Evolutionary conservation across 768 basidiomycete species (phyloP).

Genomic region (Phanerodontia chrysosporium): DNA sequence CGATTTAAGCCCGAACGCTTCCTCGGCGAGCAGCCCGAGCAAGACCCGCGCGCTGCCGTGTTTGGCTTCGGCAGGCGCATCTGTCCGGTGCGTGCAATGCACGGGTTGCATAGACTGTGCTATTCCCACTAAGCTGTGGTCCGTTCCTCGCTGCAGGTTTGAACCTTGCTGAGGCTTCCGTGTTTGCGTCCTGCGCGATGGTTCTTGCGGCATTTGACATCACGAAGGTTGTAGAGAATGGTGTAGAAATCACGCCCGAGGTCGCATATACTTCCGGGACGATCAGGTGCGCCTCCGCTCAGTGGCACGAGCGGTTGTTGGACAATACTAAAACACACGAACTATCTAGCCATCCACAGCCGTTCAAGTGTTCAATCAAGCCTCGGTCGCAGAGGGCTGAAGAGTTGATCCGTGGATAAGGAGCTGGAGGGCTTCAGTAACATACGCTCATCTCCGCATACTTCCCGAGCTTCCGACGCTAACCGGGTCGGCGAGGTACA

Average conservation of each 20-base stretch:
- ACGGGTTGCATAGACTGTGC: not conserved
- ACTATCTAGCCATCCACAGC: slow-evolving; percentile 6
- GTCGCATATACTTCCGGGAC: slow-evolving; percentile 14
- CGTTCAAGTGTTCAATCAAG: slow-evolving; percentile 5
- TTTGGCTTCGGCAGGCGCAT: slow-evolving; percentile 35
- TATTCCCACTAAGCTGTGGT: not conserved
- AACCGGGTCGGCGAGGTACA: too few species aligned
- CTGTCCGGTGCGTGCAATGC: not conserved
- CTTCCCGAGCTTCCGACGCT: too few species aligned
- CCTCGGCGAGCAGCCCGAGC: not conserved
- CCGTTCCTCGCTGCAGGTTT: slow-evolving; percentile 28
- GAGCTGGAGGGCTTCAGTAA: too few species aligned
- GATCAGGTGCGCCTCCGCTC: slow-evolving; percentile 16
- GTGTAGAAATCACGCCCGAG: slow-evolving; percentile 15
- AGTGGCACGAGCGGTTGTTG: not conserved
- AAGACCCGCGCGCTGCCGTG: slow-evolving; percentile 8
- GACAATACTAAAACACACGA: not conserved
- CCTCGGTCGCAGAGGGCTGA: slow-evolving; percentile 3
- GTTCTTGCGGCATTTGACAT: slow-evolving; percentile 34
- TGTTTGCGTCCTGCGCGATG: slow-evolving; percentile 33
- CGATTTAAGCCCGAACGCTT: slow-evolving; percentile 7
- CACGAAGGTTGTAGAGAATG: slow-evolving; percentile 2
- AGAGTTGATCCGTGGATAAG: not conserved
- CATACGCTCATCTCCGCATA: too few species aligned
- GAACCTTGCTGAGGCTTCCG: slow-evolving; percentile 38